phyloP scores from a whole-genome alignment of 371 early-diverging fungal genomes.

The Circinella minor region DNA sequence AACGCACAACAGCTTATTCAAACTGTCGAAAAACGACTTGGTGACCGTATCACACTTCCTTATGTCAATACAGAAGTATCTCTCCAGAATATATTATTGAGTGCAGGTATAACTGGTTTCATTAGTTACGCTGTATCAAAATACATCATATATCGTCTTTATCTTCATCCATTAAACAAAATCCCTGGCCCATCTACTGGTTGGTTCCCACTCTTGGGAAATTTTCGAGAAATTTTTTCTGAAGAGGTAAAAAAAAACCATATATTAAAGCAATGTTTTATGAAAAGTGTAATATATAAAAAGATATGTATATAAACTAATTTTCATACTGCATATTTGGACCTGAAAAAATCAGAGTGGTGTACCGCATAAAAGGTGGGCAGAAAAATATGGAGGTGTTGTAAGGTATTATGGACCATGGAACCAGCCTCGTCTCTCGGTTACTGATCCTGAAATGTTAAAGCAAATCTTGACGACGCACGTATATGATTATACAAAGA shows the following conservation, averaged over 20 bases:
- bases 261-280: too few relatives aligned
- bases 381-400: slow-evolving; percentile 59
- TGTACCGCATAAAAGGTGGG: slow-evolving; percentile 56
- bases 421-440: slow-evolving; percentile 43
- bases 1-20: background rate
- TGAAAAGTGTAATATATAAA: too few relatives aligned
- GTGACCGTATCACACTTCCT: background rate
- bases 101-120: background rate
- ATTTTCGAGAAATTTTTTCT: slow-evolving; percentile 46
- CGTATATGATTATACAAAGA: slow-evolving; percentile 58
- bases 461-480: slow-evolving; percentile 57
- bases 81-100: background rate
- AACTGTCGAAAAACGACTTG: background rate
- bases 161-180: slow-evolving; percentile 48
- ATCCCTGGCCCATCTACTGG: slow-evolving; percentile 67
- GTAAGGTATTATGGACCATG: slow-evolving; percentile 52
- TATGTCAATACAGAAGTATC: background rate
- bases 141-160: slow-evolving; percentile 51
- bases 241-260: slow-evolving; percentile 40
- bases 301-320: too few relatives aligned
- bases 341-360: slow-evolving; percentile 28
- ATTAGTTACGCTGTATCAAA: slow-evolving; percentile 9
- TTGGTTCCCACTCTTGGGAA: slow-evolving; percentile 59
- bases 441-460: slow-evolving; percentile 56
- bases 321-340: too few relatives aligned